These are phyloP conservation scores for Aspergillus ibericus DNA, from an alignment of 2,329 filamentous ascomycete species.

Conservation along the genomic window DNA sequence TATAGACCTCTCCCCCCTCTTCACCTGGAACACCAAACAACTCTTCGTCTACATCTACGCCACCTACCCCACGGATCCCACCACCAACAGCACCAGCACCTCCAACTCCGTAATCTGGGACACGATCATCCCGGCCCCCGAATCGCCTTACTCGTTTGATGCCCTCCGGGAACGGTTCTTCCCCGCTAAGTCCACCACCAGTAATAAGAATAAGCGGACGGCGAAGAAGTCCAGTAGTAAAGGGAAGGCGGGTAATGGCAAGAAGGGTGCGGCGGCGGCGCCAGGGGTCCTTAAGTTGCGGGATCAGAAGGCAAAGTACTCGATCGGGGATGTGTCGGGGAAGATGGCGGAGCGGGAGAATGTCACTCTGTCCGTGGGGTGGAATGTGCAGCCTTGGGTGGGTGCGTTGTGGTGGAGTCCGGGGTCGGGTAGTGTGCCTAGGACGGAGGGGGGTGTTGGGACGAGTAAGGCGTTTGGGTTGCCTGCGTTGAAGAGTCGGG, in stretches of 20 bases:
- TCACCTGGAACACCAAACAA: constrained; percentile 99
- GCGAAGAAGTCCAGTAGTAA: constrained; percentile 17
- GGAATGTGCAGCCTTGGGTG: constrained; percentile 98
- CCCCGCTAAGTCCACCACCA: constrained; percentile 21
- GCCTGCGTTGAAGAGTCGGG: constrained; percentile 55
- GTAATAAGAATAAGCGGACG: constrained; percentile 24
- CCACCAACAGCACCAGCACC: constrained; percentile 28
- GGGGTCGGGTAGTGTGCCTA: constrained; percentile 47
- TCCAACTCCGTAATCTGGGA: constrained; percentile 89
- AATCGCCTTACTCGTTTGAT: constrained; percentile 44
- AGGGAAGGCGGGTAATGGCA: constrained; percentile 23
- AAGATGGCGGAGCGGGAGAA: constrained; percentile 72
- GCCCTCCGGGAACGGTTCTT: constrained; percentile 39
- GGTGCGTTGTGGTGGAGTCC: constrained; percentile 82
- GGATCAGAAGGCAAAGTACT: constrained; percentile 92
- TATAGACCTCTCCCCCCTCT: constrained; percentile 79
- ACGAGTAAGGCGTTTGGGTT: constrained; percentile 55
- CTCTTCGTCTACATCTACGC: constrained; percentile 95
- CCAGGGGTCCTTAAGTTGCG: constrained; percentile 71
- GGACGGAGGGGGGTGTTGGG: constrained; percentile 54
- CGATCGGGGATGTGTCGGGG: constrained; percentile 86
- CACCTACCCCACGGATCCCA: constrained; percentile 54
- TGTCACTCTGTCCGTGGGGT: constrained; percentile 78
- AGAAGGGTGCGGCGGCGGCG: constrained; percentile 16
- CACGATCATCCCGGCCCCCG: constrained; percentile 75